These are phyloP conservation scores for Condylostoma magnum DNA, from an alignment of 169 alveolate genomes.

Conservation along the genomic window DNA sequence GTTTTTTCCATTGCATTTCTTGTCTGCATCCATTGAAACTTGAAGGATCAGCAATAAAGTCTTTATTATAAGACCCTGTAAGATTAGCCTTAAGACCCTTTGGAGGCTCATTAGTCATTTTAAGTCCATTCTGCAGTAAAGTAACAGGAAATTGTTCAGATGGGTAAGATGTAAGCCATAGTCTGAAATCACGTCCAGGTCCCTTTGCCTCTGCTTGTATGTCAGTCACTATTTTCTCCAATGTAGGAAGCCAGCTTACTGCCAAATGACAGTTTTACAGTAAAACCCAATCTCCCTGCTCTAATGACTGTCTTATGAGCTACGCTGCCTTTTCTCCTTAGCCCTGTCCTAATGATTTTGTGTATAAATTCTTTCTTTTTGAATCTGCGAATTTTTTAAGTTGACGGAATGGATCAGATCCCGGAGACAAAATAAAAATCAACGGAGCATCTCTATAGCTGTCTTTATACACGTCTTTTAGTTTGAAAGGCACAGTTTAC, in stretches of 20 bases:
- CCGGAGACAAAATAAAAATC: slow-evolving; percentile 83
- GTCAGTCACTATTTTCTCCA: slow-evolving; percentile 50
- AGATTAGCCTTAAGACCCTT: slow-evolving; percentile 73
- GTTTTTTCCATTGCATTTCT: slow-evolving; percentile 53
- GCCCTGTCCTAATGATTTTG: slow-evolving; percentile 82
- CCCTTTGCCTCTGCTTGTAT: slow-evolving; percentile 29
- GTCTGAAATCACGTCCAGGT: slow-evolving; percentile 71
- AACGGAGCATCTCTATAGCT: slow-evolving; percentile 72
- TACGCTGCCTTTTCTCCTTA: slow-evolving; percentile 79
- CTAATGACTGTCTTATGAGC: slow-evolving; percentile 55
- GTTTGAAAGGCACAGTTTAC: slow-evolving; percentile 68
- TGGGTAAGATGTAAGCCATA: slow-evolving; percentile 80
- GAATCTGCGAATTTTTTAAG: slow-evolving; percentile 68
- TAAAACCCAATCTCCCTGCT: slow-evolving; percentile 82
- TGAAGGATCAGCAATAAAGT: slow-evolving; percentile 36
- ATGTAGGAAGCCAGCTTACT: slow-evolving; percentile 66
- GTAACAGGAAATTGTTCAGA: slow-evolving; percentile 69
- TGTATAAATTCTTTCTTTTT: slow-evolving; percentile 61
- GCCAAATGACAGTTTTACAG: slow-evolving; percentile 81
- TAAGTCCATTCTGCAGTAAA: slow-evolving; percentile 67
- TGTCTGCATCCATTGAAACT: slow-evolving; percentile 61
- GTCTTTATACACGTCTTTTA: slow-evolving; percentile 67
- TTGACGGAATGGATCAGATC: slow-evolving; percentile 82
- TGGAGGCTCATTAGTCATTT: slow-evolving; percentile 83
- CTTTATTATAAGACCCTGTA: slow-evolving; percentile 43